Base-by-base conservation (phyloP, 148 eudicot genomes). In the Cornus controversa region DNA sequence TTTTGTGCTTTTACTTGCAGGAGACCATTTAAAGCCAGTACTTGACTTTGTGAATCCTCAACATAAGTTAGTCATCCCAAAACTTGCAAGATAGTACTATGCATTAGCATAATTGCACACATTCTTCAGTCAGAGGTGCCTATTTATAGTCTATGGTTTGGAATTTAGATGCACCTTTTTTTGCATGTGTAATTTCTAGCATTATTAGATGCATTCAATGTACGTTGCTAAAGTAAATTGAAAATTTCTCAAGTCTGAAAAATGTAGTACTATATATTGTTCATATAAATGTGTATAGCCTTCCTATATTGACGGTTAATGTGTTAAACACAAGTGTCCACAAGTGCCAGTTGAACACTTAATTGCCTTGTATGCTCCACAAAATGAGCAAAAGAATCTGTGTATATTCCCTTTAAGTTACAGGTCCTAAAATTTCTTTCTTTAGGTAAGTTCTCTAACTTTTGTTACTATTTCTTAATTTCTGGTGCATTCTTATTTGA, bases 41-140 rank as follows among this genome's bases (percentile, higher is more conserved):
- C 80, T 96, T 72, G 92, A 90, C 81, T 82, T 96, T 82, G 84
- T 82, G 82, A 96, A 91, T 87, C 99, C 98, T 73, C 99, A 96
- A 40, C 93, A 90, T 83, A 93, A 85, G 99, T 93, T 66, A 79
- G 94, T 84, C 67, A 72, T 50, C 75, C 26, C 25, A 24, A 27
- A 68, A 68, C 47, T 70, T 67, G 26, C 16, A 58, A 31, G 23
- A 47, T 64, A 23, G 45, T 75, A 27, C 36, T 79, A 50, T 50
- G 20, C 25, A 71, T 71, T 8, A 9, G 42, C 45, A 70, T 40
- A 58, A 71, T 2, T 47, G 8, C 25, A 23, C 10, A 24, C 22
- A 60, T 60, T 60, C 23, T 60, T 60, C 22, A 11, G 57, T 50
- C 70, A 29, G n/a, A n/a, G n/a, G n/a, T n/a, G n/a, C n/a, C n/a